Conservation (phyloP, 139 green algal genomes). For the Desmodesmus armatus region DNA sequence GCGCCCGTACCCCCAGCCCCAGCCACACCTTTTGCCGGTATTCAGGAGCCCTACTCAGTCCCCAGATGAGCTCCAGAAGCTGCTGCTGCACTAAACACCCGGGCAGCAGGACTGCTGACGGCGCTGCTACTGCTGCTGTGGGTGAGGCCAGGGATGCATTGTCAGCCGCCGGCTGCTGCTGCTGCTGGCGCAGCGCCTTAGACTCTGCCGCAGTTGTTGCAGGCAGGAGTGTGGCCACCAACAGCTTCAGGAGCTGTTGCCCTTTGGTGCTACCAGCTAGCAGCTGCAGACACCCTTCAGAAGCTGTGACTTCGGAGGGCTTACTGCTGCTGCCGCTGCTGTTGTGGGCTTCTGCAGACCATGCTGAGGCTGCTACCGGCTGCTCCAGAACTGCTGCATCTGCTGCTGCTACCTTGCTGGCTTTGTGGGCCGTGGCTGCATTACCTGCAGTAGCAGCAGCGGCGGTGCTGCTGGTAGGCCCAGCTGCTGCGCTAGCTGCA, state of each 20-base stretch:
- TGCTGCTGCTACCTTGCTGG: conserved; percentile 25
- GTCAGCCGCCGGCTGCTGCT: too few relatives aligned
- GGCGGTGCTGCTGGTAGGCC: not conserved
- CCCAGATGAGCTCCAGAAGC: conserved; percentile 27
- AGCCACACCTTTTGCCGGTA: conserved; percentile 34
- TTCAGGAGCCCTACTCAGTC: not conserved
- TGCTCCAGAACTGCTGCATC: not conserved
- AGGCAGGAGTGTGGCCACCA: conserved; percentile 2
- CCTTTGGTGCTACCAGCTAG: conserved; percentile 19
- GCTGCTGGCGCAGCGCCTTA: not conserved
- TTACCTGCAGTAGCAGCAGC: not conserved
- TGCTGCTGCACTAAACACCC: conserved; percentile 7
- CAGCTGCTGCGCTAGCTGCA: too few relatives aligned
- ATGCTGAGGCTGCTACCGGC: conserved; percentile 1
- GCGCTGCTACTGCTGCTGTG: conserved; percentile 5
- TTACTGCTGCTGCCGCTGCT: conserved; percentile 2
- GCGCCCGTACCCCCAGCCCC: not conserved
- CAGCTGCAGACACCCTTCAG: conserved; percentile 40
- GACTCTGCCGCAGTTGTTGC: not conserved
- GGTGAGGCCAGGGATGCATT: too few relatives aligned
- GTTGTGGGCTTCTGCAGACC: too few relatives aligned
- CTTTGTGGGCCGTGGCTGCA: too few relatives aligned
- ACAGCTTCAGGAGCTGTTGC: not conserved
- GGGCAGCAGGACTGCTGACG: not conserved
- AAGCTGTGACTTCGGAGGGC: not conserved